Base-by-base conservation (phyloP, 345 rosid genomes). In the Viola odorata region DNA sequence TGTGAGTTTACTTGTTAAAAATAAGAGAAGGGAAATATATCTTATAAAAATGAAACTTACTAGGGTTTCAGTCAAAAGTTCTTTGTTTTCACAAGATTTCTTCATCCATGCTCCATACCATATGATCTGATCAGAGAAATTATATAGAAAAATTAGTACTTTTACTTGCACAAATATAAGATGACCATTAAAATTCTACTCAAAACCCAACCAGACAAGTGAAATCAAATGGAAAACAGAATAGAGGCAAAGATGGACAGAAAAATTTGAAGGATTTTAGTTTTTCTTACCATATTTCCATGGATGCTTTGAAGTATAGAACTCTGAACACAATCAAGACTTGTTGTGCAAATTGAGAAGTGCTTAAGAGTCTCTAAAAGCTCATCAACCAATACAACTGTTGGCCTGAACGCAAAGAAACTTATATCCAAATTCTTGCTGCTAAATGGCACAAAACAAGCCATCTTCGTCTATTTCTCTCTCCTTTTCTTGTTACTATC, bases 31-130 rank as follows among this genome's bases (percentile, higher is more conserved):
- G 62, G 10, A 37, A 37, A 47, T 37, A 7, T 8, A 53, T 53
- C 10, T 47, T 3, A n/a, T 23, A 61, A 8, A 5, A 42, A 42
- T 50, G 1, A 37, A 66, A 75, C 85, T 79, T 62, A 81, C 86
- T 49, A 84, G 69, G 36, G 62, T 60, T 55, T 70, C 38, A 47
- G 61, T 79, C 45, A 84, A 57, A 4, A 58, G 17, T 41, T 79
- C 75, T 68, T 81, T 79, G 72, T 80, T 78, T 63, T 81, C 70
- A 15, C 62, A 42, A 5, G 80, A 68, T 66, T 67, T 77, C 77
- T 81, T 84, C 71, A 16, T 68, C 89, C 89, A 84, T 38, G 75
- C 83, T 45, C 83, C 89, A 66, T 81, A 84, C 89, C 89, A 84
- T 44, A 84, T 73, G 12, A 84, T 76, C 89, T 81, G 78, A n/a